Evolutionary conservation across 345 rosid species (phyloP).

Genomic region (Durio zibethinus): DNA sequence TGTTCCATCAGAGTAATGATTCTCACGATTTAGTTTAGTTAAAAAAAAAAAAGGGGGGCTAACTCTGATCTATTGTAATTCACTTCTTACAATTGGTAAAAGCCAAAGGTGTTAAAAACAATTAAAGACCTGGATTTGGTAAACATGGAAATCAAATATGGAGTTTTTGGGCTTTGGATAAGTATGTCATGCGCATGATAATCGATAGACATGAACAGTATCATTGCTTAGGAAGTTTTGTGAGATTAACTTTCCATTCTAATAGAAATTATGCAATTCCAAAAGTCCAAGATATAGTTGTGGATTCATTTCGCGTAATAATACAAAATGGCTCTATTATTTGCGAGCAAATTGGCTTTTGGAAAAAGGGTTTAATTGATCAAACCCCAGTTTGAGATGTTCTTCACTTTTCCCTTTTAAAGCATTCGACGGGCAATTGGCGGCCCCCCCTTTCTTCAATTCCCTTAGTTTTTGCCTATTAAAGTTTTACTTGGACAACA

Average conservation of each 20-base stretch:
- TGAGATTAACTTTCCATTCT: neutral
- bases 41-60: neutral
- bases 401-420: neutral
- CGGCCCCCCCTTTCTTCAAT: neutral
- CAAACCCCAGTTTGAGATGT: neutral
- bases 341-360: slow-evolving; percentile 12
- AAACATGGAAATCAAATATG: neutral
- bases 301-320: too few species aligned
- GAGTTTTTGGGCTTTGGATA: neutral
- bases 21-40: neutral
- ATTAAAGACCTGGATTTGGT: neutral
- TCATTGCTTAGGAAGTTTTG: neutral
- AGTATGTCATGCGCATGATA: too few species aligned
- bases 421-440: neutral
- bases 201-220: neutral
- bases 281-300: neutral
- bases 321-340: neutral
- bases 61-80: neutral
- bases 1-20: neutral
- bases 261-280: too few species aligned
- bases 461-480: neutral
- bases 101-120: neutral
- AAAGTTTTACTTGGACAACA: slow-evolving; percentile 7
- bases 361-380: neutral
- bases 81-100: neutral